Evolutionary conservation across 1,284 basidiomycete genomes (phyloP), one percentile per base, ranked within the genome.

Genomic region (Porogramme epimiltina): DNA sequence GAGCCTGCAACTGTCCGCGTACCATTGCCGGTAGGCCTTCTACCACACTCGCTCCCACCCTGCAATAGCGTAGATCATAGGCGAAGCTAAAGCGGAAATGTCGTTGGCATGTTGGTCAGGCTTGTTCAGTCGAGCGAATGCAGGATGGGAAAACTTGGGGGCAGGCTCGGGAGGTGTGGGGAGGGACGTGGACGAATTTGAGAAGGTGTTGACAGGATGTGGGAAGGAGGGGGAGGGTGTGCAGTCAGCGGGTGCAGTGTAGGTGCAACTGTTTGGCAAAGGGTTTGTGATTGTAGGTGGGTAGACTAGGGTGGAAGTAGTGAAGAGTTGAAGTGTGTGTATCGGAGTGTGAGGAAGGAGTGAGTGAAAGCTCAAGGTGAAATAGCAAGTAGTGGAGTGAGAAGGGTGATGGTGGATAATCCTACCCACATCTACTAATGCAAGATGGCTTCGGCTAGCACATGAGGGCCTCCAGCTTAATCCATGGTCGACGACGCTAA

Each of bases 21-120:
- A 99, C 66, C 96, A 99, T 70, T 95, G 99, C 3, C 80, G 96
- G n/a, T 88, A 95, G 60, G 92, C 95, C 5, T 98, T 99, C 69
- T 98, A 98, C 70, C 81, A 91, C 0, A 66, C 76, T 18, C 80
- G 82, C 16, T 91, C 90, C 68, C 88, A 91, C 62, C 88, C 88
- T 0, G 88, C 85, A 3, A 80, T 77, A 33, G 74, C 77, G 5
- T 71, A 72, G 49, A 61, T 79, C 18, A 49, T 58, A 16, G 52
- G 49, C 42, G 53, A 47, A 24, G 49, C 24, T 19, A 45, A 48
- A 42, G 51, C 43, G 8, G 50, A 25, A 3, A 15, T 15, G 15
- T 8, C 47, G 41, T 16, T 34, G 8, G 22, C 47, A 11, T 37
- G 46, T 0, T 50, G 50, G 3, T 45, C 49, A 2, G 41, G 49